Percentiles rank a stretch among this genome's conserved stretches.
Conservation (phyloP, 805 yeast species). For the Starmerella kuoi region DNA sequence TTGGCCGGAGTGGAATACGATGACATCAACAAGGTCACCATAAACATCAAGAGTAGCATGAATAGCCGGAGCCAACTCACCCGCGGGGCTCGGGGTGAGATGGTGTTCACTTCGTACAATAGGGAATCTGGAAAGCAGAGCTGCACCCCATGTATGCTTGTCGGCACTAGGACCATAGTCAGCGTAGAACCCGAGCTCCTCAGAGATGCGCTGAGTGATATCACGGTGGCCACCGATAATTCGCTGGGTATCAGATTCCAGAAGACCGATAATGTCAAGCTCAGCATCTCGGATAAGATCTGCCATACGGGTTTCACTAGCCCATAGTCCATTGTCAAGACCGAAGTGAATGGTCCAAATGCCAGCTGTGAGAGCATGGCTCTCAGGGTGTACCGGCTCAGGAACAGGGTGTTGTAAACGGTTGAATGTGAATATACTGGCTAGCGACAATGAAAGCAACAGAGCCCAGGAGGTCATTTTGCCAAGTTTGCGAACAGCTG, state of each 20-base stretch:
- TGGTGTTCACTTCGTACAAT: conserved; percentile 83
- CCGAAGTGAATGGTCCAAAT: conserved; percentile 99
- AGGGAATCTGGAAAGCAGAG: conserved; percentile 85
- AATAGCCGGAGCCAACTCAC: conserved; percentile 96
- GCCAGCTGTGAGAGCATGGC: conserved; percentile 74
- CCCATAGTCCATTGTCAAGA: conserved; percentile 96
- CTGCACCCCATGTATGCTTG: conserved; percentile 97
- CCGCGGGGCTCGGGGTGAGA: conserved; percentile 89
- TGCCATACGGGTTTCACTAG: conserved; percentile 80
- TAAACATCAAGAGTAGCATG: conserved; percentile 90
- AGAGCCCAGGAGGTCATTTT: conserved; percentile 24
- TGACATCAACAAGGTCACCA: conserved; percentile 77
- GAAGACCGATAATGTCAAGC: conserved; percentile 77
- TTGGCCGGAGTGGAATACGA: conserved; percentile 96
- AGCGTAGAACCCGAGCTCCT: conserved; percentile 84
- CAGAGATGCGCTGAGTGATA: conserved; percentile 79
- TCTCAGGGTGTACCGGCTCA: conserved; percentile 53
- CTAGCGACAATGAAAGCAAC: conserved; percentile 34
- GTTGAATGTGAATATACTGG: conserved; percentile 42
- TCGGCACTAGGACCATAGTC: conserved; percentile 98
- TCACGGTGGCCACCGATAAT: conserved; percentile 93
- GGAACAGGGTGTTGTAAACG: conserved; percentile 53
- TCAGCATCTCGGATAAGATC: conserved; percentile 74
- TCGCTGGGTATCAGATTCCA: conserved; percentile 89
- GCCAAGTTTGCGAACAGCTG: conserved; percentile 21